These are phyloP conservation scores for Cynara cardunculus DNA, from an alignment of 129 eudicot genomes.

Conservation along the genomic window DNA sequence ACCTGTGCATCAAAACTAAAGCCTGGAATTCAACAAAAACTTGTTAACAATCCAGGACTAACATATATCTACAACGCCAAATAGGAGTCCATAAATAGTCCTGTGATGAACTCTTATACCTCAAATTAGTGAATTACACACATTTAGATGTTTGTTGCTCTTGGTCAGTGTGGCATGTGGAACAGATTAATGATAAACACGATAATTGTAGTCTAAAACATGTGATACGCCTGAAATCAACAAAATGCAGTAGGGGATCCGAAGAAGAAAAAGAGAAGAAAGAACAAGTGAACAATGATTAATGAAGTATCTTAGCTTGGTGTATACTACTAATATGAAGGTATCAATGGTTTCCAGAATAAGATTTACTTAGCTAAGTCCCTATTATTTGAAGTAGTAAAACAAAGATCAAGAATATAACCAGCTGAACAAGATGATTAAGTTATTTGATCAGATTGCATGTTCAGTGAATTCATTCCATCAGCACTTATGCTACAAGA, in stretches of 20 bases:
- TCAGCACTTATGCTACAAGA: neutral
- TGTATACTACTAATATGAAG: neutral
- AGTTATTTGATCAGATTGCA: neutral
- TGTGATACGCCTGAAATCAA: neutral
- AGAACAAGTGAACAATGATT: neutral
- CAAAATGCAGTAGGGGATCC: neutral
- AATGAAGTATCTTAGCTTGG: neutral
- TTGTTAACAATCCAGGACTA: no score
- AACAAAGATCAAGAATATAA: neutral
- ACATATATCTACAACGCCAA: no score
- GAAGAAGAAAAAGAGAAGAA: neutral
- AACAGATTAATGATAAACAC: neutral
- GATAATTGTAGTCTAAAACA: neutral
- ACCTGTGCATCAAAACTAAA: constrained; percentile 87
- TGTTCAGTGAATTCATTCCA: neutral
- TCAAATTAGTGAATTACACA: neutral
- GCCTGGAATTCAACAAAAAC: constrained; percentile 60
- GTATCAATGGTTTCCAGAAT: neutral
- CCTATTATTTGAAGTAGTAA: neutral
- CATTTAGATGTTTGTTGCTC: neutral
- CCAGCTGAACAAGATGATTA: neutral
- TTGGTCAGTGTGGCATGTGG: neutral
- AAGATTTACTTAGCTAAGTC: neutral
- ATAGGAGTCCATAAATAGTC: neutral
- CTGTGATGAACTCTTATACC: neutral